phyloP scores from a whole-genome alignment of 208 protist genomes.

The Leishmania major region DNA sequence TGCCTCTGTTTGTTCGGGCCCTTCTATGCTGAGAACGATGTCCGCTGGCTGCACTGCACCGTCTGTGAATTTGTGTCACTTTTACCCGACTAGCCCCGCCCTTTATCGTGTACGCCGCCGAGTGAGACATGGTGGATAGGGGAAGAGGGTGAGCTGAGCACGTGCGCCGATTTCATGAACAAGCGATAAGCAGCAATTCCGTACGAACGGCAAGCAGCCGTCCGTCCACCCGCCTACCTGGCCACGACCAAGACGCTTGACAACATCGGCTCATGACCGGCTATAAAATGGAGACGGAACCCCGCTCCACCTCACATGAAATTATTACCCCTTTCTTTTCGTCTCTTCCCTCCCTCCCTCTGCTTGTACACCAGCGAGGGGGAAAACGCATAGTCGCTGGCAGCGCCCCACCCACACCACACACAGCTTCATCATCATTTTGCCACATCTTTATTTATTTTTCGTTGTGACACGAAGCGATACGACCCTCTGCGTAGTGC shows the following conservation, averaged over 20 bases:
- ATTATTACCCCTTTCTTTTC: neutral
- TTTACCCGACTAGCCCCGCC: neutral
- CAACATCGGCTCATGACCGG: neutral
- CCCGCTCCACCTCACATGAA: neutral
- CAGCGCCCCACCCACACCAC: neutral
- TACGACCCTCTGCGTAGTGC: neutral
- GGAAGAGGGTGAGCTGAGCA: neutral
- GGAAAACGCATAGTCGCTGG: neutral
- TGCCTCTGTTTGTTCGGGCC: neutral
- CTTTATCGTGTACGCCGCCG: neutral
- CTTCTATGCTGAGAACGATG: neutral
- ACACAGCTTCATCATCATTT: neutral
- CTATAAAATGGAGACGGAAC: neutral
- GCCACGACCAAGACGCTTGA: neutral
- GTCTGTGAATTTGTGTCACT: neutral
- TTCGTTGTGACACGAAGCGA: slow-evolving; percentile 3
- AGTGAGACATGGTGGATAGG: neutral
- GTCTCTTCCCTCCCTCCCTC: neutral
- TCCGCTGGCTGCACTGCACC: neutral
- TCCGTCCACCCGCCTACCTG: neutral
- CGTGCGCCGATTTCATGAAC: neutral
- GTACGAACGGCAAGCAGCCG: neutral
- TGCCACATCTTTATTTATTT: neutral
- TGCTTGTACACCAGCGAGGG: too few relatives aligned
- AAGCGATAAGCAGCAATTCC: neutral